Evolutionary conservation across 768 basidiomycete species (phyloP).

Genomic region (Goffeauzyma gilvescens): DNA sequence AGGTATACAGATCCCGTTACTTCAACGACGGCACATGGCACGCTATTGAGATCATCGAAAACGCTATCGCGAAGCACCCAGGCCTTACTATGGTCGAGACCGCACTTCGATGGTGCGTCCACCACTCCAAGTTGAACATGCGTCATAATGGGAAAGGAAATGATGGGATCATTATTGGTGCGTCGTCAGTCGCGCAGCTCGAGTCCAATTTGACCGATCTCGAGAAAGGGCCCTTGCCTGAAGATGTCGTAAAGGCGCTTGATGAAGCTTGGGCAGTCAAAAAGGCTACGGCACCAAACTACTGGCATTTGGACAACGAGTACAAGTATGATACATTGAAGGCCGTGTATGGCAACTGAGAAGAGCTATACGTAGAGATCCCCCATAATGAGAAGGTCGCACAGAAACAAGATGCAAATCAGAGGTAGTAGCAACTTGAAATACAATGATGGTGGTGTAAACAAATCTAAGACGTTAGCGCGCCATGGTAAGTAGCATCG

Average conservation of each 20-base stretch:
- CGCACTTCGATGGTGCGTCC: slow-evolving; percentile 38
- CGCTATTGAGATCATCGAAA: slow-evolving; percentile 36
- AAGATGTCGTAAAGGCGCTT: slow-evolving; percentile 39
- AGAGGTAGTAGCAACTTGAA: too few species aligned
- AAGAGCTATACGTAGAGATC: too few species aligned
- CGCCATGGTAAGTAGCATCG: too few species aligned
- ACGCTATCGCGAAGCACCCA: slow-evolving; percentile 34
- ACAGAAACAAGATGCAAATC: too few species aligned
- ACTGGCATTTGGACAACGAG: slow-evolving; percentile 29
- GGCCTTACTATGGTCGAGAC: slow-evolving; percentile 31
- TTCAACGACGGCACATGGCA: slow-evolving; percentile 34
- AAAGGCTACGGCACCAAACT: slow-evolving; percentile 35
- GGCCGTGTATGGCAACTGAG: slow-evolving; percentile 13
- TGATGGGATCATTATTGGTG: slow-evolving; percentile 42
- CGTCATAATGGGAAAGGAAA: slow-evolving; percentile 18
- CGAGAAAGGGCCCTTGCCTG: slow-evolving; percentile 43
- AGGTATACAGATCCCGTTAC: slow-evolving; percentile 13
- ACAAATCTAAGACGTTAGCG: too few species aligned
- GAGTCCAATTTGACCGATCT: slow-evolving; percentile 31
- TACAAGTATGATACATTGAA: slow-evolving; percentile 18
- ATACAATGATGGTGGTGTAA: too few species aligned
- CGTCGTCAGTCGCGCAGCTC: slow-evolving; percentile 42
- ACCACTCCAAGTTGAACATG: slow-evolving; percentile 38
- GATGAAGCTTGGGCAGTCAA: slow-evolving; percentile 40
- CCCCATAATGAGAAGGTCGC: too few species aligned